Conservation (phyloP, 768 basidiomycete genomes). For the Termitomyces sp. region DNA sequence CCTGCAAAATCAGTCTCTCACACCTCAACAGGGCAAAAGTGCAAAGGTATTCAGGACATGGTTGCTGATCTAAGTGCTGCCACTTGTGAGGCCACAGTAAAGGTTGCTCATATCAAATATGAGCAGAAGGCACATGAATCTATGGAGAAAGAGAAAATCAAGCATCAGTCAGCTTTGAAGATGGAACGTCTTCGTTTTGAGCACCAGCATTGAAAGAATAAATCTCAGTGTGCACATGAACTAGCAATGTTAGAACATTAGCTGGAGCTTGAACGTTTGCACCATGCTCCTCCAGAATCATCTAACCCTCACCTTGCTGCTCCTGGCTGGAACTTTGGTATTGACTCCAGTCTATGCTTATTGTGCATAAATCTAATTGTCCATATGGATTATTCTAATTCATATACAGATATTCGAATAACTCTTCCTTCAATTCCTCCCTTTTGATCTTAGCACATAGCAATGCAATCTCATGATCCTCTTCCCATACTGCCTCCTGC, state of each 20-base stretch:
- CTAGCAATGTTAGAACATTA: background rate
- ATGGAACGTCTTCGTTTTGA: background rate
- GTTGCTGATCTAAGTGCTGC: background rate
- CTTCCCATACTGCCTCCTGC: background rate
- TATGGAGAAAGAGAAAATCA: background rate
- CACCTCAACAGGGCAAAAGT: background rate
- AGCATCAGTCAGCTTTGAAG: background rate
- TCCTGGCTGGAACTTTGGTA: background rate
- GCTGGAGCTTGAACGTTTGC: background rate
- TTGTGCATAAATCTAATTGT: background rate
- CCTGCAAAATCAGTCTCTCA: background rate
- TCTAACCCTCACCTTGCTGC: too few species aligned
- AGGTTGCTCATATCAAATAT: background rate
- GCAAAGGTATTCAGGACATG: background rate
- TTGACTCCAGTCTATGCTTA: background rate
- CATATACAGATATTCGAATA: background rate
- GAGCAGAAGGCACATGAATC: background rate
- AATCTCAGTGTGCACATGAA: background rate
- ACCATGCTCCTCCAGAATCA: too few species aligned
- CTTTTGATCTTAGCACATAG: constrained; percentile 17
- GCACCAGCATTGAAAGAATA: background rate
- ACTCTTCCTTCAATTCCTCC: constrained; percentile 16
- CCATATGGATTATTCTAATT: background rate
- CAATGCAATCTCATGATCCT: constrained; percentile 9
- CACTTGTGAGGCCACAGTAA: background rate